Evolutionary conservation across 2,329 filamentous ascomycete genomes (phyloP).

Genomic region (Aspergillus pseudoglaucus): DNA sequence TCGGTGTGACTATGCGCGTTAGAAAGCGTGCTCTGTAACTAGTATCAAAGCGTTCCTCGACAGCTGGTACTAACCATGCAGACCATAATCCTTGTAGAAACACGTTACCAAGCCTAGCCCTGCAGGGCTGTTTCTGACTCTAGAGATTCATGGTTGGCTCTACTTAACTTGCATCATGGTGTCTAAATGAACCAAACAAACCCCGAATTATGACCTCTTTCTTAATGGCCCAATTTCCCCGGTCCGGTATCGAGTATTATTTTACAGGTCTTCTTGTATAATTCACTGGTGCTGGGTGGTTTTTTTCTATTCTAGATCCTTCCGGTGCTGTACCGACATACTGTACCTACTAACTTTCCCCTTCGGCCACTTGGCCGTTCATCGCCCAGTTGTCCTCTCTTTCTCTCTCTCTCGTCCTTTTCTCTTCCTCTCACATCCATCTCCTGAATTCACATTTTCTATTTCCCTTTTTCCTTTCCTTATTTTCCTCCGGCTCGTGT

Average conservation of each 20-base stretch:
- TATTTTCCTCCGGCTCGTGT: conserved; percentile 5
- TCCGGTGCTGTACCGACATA: conserved; percentile 7
- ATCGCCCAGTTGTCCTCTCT: conserved; percentile 19
- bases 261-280: too few species aligned
- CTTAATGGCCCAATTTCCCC: background rate
- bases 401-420: conserved; percentile 6
- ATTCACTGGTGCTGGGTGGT: background rate
- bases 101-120: too few species aligned
- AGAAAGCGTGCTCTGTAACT: too few species aligned
- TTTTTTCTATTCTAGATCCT: conserved; percentile 15
- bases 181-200: too few species aligned
- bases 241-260: background rate
- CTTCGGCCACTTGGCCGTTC: conserved; percentile 19
- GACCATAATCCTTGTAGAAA: too few species aligned
- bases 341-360: conserved; percentile 6
- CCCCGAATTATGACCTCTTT: background rate
- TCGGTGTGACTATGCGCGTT: too few species aligned
- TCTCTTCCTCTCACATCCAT: conserved; percentile 4
- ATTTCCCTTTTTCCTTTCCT: conserved; percentile 11
- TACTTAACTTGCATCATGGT: too few species aligned
- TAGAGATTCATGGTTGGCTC: too few species aligned
- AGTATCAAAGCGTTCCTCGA: too few species aligned
- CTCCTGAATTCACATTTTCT: conserved; percentile 9
- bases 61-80: too few species aligned
- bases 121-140: too few species aligned